These are phyloP conservation scores for Logfia minima DNA, from an alignment of 129 eudicot genomes.

Conservation along the genomic window DNA sequence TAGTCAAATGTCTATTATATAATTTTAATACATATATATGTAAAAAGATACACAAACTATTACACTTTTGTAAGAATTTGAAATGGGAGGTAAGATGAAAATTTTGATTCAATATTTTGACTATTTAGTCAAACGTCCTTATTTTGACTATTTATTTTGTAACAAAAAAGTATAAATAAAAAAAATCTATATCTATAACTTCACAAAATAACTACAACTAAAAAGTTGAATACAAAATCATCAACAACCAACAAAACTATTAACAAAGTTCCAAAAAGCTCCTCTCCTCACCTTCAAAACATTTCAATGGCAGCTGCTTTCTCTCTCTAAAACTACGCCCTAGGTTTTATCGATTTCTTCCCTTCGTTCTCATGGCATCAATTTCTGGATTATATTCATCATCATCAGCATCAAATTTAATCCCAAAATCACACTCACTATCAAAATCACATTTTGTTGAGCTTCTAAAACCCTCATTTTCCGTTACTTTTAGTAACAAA, in stretches of 20 bases:
- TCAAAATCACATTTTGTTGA: conserved; percentile 13
- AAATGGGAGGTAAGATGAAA: no score
- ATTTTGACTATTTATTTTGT: no score
- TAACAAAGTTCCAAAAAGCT: conserved; percentile 32
- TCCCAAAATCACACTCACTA: conserved; percentile 27
- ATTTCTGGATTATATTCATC: conserved; percentile 48
- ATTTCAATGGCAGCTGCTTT: conserved; percentile 22
- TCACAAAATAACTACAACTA: no score
- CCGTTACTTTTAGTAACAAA: neutral
- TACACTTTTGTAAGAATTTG: no score
- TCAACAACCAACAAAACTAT: neutral
- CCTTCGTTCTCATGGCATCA: conserved; percentile 35
- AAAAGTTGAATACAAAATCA: neutral
- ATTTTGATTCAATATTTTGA: no score
- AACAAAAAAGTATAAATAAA: no score
- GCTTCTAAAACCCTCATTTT: neutral
- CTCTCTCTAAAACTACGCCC: conserved; percentile 31
- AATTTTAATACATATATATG: no score
- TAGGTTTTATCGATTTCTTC: conserved; percentile 39
- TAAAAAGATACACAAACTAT: no score
- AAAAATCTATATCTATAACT: no score
- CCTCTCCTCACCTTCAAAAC: conserved; percentile 33
- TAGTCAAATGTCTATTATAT: no score
- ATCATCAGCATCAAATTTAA: conserved; percentile 24
- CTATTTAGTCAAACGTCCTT: no score